Base-by-base conservation (phyloP, 306 rosid genomes). In the Albizia julibrissin region DNA sequence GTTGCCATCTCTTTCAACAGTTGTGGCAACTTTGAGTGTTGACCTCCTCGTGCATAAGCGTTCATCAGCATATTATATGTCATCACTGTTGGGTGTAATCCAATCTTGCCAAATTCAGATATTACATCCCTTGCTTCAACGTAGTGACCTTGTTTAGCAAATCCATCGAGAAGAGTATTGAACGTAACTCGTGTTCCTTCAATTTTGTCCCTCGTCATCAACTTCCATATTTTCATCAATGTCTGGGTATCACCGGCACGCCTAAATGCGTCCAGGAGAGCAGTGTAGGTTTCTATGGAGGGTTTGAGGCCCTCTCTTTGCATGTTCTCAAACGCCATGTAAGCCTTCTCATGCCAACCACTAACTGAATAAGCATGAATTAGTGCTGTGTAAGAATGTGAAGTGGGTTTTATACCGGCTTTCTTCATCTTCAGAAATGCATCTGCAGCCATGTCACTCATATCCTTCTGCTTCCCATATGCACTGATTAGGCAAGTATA, bases 331-430 rank as follows among this genome's bases (percentile, higher is more conserved):
- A 91, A 95, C 50, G 92, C 86, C 3, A 72, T 71, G 72, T 88
- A 89, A 47, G 99, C 98, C 89, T 91, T 95, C 91, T 93, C 91
- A 27, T 91, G 93, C 97, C 92, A 90, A 66, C 97, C 98, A 52
- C 88, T 83, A 50, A 89, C 82, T 0, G 98, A 91, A 91, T 85
- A 95, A 6, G 98, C 94, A 77, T 95, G 98, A 82, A 93, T 93
- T 79, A 95, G 85, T 61, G 98, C 97, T 72, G 98, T 93, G 67
- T 91, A 93, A 27, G 98, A 89, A 81, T 93, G 92, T 42, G 95
- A 87, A 37, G 94, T 93, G 81, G 98, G 95, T 72, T 74, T 82
- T 75, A 95, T 89, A n/a, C 97, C 95, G 39, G 71, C 82, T 85
- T 88, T 92, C 85, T 87, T 89, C 99, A 95, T 95, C 89, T 90